phyloP scores from a whole-genome alignment of 345 rosid genomes.

The Mallotus nudiflorus region DNA sequence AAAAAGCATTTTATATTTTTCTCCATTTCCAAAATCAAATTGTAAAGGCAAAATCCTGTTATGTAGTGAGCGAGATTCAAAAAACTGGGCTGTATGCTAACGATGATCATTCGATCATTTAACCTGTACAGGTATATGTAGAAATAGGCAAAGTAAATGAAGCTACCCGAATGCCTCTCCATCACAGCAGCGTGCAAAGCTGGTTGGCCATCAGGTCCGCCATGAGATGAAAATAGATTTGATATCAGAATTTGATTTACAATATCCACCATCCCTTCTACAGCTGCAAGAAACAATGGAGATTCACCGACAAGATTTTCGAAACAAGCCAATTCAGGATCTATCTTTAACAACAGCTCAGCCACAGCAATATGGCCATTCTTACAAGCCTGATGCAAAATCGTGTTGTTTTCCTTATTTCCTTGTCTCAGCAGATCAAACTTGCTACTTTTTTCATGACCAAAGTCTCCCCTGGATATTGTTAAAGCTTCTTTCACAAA shows the following conservation, averaged over 20 bases:
- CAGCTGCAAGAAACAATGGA: background rate
- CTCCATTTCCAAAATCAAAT: too few relatives aligned
- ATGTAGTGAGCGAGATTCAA: too few relatives aligned
- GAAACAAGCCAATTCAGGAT: background rate
- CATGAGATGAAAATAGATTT: background rate
- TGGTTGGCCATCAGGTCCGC: background rate
- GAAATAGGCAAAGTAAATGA: background rate
- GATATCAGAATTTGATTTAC: background rate
- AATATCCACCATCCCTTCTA: background rate
- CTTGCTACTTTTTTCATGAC: background rate
- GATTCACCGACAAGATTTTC: background rate
- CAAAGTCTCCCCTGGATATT: background rate
- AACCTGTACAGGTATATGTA: too few relatives aligned
- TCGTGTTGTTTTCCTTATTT: background rate
- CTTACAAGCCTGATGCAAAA: background rate
- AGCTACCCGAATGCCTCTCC: background rate
- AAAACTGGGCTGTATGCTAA: too few relatives aligned
- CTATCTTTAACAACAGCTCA: background rate
- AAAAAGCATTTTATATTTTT: too few relatives aligned
- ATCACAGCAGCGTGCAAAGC: constrained; percentile 6
- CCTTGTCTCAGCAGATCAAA: background rate
- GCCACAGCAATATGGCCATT: background rate
- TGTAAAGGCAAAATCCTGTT: too few relatives aligned
- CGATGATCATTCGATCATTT: too few relatives aligned
- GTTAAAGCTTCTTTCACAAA: too few relatives aligned